phyloP scores from a whole-genome alignment of 2,329 filamentous ascomycete genomes.

The Rhynchosporium agropyri region DNA sequence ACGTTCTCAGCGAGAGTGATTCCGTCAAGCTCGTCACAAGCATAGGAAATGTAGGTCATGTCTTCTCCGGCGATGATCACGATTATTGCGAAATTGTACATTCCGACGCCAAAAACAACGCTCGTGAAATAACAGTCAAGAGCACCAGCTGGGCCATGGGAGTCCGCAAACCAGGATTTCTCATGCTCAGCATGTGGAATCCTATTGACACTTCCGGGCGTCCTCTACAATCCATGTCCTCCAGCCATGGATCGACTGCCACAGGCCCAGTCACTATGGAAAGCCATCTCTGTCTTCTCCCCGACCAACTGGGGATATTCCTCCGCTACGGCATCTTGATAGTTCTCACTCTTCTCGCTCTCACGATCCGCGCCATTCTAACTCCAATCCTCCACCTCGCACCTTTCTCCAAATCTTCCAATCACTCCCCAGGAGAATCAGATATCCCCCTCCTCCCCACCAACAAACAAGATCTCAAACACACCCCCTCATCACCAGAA shows the following conservation, averaged over 20 bases:
- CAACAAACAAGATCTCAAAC: conserved; percentile 31
- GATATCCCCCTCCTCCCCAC: conserved; percentile 33
- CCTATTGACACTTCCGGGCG: conserved; percentile 68
- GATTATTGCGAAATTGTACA: conserved; percentile 95
- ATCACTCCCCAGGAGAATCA: conserved; percentile 10
- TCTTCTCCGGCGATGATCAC: conserved; percentile 96
- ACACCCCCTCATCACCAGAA: conserved; percentile 18
- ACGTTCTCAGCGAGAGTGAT: conserved; percentile 78
- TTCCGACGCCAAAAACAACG: conserved; percentile 58
- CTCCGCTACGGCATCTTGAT: conserved; percentile 73
- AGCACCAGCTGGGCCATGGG: conserved; percentile 97
- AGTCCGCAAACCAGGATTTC: conserved; percentile 81
- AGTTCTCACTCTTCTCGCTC: conserved; percentile 52
- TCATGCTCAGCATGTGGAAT: conserved; percentile 90
- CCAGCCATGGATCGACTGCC: conserved; percentile 42
- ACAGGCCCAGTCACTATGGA: conserved; percentile 66
- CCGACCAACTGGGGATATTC: conserved; percentile 84
- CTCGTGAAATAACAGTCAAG: conserved; percentile 89
- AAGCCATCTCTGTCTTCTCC: conserved; percentile 86
- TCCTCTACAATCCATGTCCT: conserved; percentile 44
- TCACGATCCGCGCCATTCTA: conserved; percentile 58
- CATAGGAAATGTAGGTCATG: conserved; percentile 79
- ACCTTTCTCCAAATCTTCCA: conserved; percentile 31
- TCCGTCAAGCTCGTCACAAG: conserved; percentile 75
- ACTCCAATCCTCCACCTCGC: conserved; percentile 56